A percentile compares a stretch with the other conserved stretches of the same genome.
phyloP scores from a whole-genome alignment of 495 filamentous ascomycete genomes.

The Bombardia bombarda region DNA sequence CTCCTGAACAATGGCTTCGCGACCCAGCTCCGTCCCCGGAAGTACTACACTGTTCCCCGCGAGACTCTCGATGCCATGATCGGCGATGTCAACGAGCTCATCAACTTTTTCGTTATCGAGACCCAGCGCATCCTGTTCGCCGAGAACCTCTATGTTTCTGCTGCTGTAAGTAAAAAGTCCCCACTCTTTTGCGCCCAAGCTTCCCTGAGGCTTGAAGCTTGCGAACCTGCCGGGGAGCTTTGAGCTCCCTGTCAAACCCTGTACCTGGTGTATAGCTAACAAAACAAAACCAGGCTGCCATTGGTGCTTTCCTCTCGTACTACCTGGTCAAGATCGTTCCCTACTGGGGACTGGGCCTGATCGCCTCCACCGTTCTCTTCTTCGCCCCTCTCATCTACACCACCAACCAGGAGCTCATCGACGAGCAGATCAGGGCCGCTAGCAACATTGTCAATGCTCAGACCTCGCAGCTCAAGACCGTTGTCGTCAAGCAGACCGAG shows the following conservation, averaged over 20 bases:
- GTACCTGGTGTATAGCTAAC: too few species aligned
- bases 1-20: slow-evolving; percentile 71
- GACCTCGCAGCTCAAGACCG: slow-evolving; percentile 67
- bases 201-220: slow-evolving; percentile 5
- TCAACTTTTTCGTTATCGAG: slow-evolving; percentile 98
- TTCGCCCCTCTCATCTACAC: slow-evolving; percentile 85
- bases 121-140: slow-evolving; percentile 90
- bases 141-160: slow-evolving; percentile 79
- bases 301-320: slow-evolving; percentile 77
- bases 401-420: slow-evolving; percentile 89
- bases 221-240: neutral
- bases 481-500: slow-evolving; percentile 75
- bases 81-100: slow-evolving; percentile 81
- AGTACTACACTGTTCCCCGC: slow-evolving; percentile 86
- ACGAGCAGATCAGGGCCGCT: slow-evolving; percentile 67
- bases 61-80: slow-evolving; percentile 72
- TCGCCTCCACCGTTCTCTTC: slow-evolving; percentile 70
- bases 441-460: slow-evolving; percentile 70
- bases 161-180: slow-evolving; percentile 54
- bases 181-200: slow-evolving; percentile 1
- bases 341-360: slow-evolving; percentile 81
- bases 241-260: too few species aligned
- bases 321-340: slow-evolving; percentile 90
- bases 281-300: slow-evolving; percentile 17
- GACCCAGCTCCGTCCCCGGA: slow-evolving; percentile 77